Conservation (phyloP, 1,284 basidiomycete species). For the Trichosporon sp. region DNA sequence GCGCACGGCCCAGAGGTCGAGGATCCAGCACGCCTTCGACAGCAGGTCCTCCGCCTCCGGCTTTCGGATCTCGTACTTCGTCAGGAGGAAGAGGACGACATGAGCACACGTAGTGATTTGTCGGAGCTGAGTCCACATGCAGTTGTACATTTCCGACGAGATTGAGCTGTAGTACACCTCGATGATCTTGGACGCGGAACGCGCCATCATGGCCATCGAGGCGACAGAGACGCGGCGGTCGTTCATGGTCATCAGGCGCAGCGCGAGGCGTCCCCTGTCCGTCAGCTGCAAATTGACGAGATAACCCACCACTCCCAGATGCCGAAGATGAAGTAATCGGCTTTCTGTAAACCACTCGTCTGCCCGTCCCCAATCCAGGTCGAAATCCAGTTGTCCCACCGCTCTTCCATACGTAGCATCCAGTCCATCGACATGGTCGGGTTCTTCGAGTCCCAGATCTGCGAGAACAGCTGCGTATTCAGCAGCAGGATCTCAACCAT, state of each 20-base stretch:
- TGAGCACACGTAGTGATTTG: constrained; percentile 34
- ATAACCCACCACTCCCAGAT: constrained; percentile 32
- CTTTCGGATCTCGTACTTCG: constrained; percentile 32
- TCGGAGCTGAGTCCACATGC: constrained; percentile 31
- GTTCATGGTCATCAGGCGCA: constrained; percentile 26
- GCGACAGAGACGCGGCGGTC: constrained; percentile 29
- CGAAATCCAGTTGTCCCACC: constrained; percentile 28
- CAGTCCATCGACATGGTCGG: constrained; percentile 28
- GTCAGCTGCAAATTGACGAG: neutral
- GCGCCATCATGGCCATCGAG: constrained; percentile 33
- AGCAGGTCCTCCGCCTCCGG: constrained; percentile 32
- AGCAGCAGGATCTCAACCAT: constrained; percentile 31
- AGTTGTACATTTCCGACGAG: constrained; percentile 27
- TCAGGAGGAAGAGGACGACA: constrained; percentile 33
- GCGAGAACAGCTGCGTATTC: constrained; percentile 33
- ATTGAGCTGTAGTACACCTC: constrained; percentile 14
- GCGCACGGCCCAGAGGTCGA: constrained; percentile 30
- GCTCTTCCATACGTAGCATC: constrained; percentile 30
- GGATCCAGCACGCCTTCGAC: constrained; percentile 28
- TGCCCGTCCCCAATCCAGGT: constrained; percentile 28
- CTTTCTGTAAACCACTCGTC: constrained; percentile 25
- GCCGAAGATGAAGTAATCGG: constrained; percentile 27
- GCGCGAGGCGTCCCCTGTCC: constrained; percentile 29
- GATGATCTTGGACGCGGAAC: constrained; percentile 32
- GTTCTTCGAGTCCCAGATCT: constrained; percentile 28